These are phyloP conservation scores for Castanea crenata DNA, from an alignment of 306 rosid species.

Conservation along the genomic window DNA sequence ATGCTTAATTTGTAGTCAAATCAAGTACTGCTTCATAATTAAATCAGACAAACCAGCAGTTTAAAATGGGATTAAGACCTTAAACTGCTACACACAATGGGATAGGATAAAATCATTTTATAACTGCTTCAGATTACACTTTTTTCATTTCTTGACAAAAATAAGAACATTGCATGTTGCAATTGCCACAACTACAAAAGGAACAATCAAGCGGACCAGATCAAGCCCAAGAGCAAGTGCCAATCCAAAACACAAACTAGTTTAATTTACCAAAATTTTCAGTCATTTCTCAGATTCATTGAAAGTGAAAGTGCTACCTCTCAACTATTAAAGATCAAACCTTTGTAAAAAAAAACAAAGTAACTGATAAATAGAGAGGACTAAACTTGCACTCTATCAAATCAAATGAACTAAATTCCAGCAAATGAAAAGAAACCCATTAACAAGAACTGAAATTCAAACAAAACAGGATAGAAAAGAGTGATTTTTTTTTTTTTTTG, in stretches of 20 bases:
- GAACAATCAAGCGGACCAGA: neutral
- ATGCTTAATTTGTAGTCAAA: neutral
- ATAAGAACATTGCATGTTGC: neutral
- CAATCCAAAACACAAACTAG: too few relatives aligned
- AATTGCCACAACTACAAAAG: neutral
- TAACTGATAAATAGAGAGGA: neutral
- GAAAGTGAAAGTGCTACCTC: neutral
- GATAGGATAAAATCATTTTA: neutral
- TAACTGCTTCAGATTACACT: neutral
- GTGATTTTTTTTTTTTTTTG: neutral
- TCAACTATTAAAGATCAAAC: neutral
- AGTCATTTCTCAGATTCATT: neutral
- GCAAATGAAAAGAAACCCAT: neutral
- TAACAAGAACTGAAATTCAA: neutral
- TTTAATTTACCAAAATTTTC: neutral
- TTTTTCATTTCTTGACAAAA: neutral
- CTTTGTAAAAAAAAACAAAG: neutral
- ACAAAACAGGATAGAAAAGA: neutral
- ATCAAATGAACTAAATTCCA: neutral
- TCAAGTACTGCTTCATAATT: neutral
- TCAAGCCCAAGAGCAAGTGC: neutral
- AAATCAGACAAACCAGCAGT: neutral
- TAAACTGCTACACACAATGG: neutral
- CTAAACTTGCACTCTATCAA: neutral
- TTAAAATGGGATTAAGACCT: neutral